Base-by-base conservation (phyloP, 2,329 filamentous ascomycete species). In the Reticulascus tulasneorum region DNA sequence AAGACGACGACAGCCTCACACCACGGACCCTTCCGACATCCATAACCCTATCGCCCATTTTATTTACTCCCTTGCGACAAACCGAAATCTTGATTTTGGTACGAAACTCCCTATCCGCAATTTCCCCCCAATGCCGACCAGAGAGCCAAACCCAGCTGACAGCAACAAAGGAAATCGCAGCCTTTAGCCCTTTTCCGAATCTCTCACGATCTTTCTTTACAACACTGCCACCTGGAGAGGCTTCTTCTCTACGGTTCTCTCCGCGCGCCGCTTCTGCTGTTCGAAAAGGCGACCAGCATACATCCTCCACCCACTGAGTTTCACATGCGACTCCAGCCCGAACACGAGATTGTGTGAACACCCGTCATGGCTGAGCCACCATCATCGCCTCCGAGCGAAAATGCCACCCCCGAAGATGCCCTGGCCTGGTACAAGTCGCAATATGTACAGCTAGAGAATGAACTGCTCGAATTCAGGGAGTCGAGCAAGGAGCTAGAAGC, bases 341-440 rank as follows among this genome's bases (percentile, higher is more conserved):
- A 37, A 13, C 20, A 20, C 19, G 21, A 22, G 25, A 29, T 33
- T 15, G 33, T 37, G 16, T 25, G 33, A 42, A 18, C 36, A 40
- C 24, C 32, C 42, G 53, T 29, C 50, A 79, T 79, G 74, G 66
- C 68, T 42, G 78, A 82, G 54, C 69, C 71, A 49, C 77, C 77
- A 6, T 82, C 79, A 6, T 82, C 79, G 31, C 79, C 79, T 35
- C 77, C 76, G 9, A 66, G 64, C 53, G 73, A 71, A 53, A 61
- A 66, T 34, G 61, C 75, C 36, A 72, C 60, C 36, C 59, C 74
- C 32, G 82, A 89, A 55, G 86, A 93, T 55, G 84, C 90, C 44
- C 73, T 98, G 34, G 76, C 83, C 40, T 96, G 93, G 77, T 98
- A 97, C 77, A 98, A 98, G 71, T 67, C 80, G 35, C 91, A 97